Conservation (phyloP, 2,329 filamentous ascomycete species). For the Anthostomella pinea region DNA sequence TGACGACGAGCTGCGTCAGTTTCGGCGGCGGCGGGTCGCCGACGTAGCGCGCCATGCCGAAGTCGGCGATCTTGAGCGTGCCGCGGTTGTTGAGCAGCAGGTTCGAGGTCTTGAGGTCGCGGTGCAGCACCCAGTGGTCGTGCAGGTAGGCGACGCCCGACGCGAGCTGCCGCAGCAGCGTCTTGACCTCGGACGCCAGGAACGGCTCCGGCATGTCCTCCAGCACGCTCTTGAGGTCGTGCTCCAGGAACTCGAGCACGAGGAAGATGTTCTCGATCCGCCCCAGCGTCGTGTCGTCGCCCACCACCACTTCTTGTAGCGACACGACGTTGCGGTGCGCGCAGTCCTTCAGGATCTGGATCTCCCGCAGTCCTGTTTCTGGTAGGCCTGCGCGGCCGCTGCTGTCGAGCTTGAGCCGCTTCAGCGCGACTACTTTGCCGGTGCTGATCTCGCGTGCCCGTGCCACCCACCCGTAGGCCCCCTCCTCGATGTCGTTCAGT, state of each 20-base stretch:
- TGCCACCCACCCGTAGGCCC: slow-evolving; percentile 92
- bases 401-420: slow-evolving; percentile 83
- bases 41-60: slow-evolving; percentile 93
- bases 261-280: slow-evolving; percentile 69
- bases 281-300: slow-evolving; percentile 46
- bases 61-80: slow-evolving; percentile 92
- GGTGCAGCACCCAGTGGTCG: slow-evolving; percentile 84
- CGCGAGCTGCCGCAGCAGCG: slow-evolving; percentile 77
- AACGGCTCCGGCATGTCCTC: slow-evolving; percentile 95
- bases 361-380: slow-evolving; percentile 89
- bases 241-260: slow-evolving; percentile 96
- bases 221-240: slow-evolving; percentile 90
- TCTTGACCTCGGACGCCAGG: slow-evolving; percentile 87
- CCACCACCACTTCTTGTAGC: slow-evolving; percentile 80
- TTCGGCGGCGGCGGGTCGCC: slow-evolving; percentile 70
- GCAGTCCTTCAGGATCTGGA: slow-evolving; percentile 82
- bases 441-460: slow-evolving; percentile 72
- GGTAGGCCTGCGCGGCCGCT: slow-evolving; percentile 71
- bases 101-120: slow-evolving; percentile 91
- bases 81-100: slow-evolving; percentile 94
- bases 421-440: slow-evolving; percentile 82
- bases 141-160: slow-evolving; percentile 84
- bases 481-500: slow-evolving; percentile 96
- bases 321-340: slow-evolving; percentile 79
- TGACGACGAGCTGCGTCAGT: slow-evolving; percentile 90